These are phyloP conservation scores for Artemisia tridentata DNA, from an alignment of 129 eudicot genomes.

Conservation along the genomic window DNA sequence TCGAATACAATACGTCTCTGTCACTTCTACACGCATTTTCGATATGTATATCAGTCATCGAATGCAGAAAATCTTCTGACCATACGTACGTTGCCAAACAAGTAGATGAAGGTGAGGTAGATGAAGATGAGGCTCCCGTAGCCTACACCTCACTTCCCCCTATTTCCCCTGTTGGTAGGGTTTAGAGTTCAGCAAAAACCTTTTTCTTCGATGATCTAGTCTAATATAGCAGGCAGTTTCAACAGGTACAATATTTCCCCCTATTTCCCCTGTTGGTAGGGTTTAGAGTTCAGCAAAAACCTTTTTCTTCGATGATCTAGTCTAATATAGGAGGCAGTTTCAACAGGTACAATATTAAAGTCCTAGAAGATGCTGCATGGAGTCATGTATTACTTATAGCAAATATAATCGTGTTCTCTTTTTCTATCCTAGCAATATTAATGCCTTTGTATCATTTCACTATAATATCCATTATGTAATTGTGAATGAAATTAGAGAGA, in stretches of 20 bases:
- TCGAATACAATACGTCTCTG: slow-evolving; percentile 57
- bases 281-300: slow-evolving; percentile 6
- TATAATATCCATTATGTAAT: slow-evolving; percentile 1
- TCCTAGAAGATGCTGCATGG: slow-evolving; percentile 14
- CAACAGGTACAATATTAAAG: slow-evolving; percentile 3
- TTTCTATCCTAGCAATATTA: neutral
- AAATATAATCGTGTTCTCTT: neutral
- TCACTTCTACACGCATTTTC: slow-evolving; percentile 71
- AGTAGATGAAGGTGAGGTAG: slow-evolving; percentile 10
- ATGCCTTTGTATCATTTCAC: neutral
- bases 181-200: slow-evolving; percentile 1
- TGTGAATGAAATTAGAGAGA: slow-evolving; percentile 1
- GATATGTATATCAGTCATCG: slow-evolving; percentile 52
- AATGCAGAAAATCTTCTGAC: slow-evolving; percentile 43
- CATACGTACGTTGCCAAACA: slow-evolving; percentile 27
- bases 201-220: neutral
- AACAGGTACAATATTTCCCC: too few relatives aligned
- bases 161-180: slow-evolving; percentile 33
- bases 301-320: neutral
- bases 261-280: slow-evolving; percentile 32
- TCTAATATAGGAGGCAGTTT: slow-evolving; percentile 7
- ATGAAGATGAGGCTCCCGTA: slow-evolving; percentile 35
- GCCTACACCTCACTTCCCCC: slow-evolving; percentile 34
- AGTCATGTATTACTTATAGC: slow-evolving; percentile 2
- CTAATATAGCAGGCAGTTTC: slow-evolving; percentile 16